These are phyloP conservation scores for Chenopodium album DNA, from an alignment of 148 eudicot species.

Conservation along the genomic window DNA sequence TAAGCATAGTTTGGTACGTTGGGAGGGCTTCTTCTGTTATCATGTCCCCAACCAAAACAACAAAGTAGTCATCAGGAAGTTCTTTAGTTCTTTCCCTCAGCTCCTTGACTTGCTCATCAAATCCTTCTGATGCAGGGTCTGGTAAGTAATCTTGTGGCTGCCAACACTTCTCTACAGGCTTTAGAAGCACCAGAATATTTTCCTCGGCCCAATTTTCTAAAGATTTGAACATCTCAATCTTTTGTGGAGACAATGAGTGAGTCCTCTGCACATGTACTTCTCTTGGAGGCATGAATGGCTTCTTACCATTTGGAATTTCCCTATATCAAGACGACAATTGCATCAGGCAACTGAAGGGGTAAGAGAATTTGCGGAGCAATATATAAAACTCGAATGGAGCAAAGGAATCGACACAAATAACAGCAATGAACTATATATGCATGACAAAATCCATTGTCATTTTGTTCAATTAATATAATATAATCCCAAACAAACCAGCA, in stretches of 20 bases:
- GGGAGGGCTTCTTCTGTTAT: slow-evolving; percentile 58
- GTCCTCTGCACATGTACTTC: slow-evolving; percentile 41
- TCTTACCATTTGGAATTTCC: slow-evolving; percentile 26
- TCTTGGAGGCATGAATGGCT: slow-evolving; percentile 38
- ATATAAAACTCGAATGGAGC: neutral
- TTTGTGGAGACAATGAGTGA: slow-evolving; percentile 45
- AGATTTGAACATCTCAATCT: slow-evolving; percentile 46
- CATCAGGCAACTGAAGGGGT: neutral
- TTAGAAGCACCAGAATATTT: slow-evolving; percentile 37
- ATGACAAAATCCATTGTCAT: neutral
- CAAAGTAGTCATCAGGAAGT: slow-evolving; percentile 45
- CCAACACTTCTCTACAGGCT: slow-evolving; percentile 45
- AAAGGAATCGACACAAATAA: neutral
- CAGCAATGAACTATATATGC: neutral
- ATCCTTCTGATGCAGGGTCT: slow-evolving; percentile 39
- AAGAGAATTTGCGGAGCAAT: neutral
- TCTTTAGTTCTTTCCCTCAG: slow-evolving; percentile 40
- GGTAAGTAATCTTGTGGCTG: slow-evolving; percentile 54
- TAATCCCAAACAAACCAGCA: neutral
- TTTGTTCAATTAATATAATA: neutral
- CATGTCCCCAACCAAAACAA: slow-evolving; percentile 53
- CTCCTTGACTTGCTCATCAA: slow-evolving; percentile 43
- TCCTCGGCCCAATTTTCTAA: slow-evolving; percentile 49
- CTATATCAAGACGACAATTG: slow-evolving; percentile 20
- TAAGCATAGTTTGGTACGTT: slow-evolving; percentile 48